These are phyloP conservation scores for Tricholoma flavovirens DNA, from an alignment of 768 basidiomycete species.

Conservation along the genomic window DNA sequence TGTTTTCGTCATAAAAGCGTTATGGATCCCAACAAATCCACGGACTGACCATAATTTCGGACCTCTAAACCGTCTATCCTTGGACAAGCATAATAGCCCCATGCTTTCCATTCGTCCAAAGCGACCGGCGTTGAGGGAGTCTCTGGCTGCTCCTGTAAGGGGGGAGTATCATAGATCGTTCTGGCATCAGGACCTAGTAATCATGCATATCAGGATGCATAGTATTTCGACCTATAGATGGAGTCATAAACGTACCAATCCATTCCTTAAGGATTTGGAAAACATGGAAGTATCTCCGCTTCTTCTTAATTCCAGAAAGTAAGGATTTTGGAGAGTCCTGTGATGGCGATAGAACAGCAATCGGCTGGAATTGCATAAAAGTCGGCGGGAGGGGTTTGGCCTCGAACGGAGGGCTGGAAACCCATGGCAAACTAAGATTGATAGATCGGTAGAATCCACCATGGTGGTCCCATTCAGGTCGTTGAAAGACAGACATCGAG, in stretches of 20 bases:
- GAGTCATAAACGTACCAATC: neutral
- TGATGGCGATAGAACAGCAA: neutral
- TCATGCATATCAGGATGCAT: neutral
- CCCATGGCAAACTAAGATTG: conserved; percentile 21
- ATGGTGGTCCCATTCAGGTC: conserved; percentile 15
- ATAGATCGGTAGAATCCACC: conserved; percentile 26
- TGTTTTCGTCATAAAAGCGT: neutral
- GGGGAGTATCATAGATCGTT: neutral
- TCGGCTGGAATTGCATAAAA: conserved; percentile 14
- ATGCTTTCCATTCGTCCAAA: conserved; percentile 44
- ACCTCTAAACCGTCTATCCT: conserved; percentile 32
- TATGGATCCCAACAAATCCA: neutral
- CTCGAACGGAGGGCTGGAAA: conserved; percentile 16
- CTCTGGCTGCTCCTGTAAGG: neutral
- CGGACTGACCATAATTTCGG: conserved; percentile 39
- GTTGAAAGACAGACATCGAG: neutral
- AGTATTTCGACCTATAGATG: neutral
- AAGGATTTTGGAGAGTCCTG: neutral
- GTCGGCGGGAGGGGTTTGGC: conserved; percentile 18
- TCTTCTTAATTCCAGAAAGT: neutral
- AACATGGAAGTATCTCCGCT: neutral
- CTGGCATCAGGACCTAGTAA: neutral
- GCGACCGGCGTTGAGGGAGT: neutral
- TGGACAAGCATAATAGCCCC: conserved; percentile 50
- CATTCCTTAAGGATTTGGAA: neutral